These are phyloP conservation scores for Breviolum minutum DNA, from an alignment of 73 alveolate species.

Conservation along the genomic window DNA sequence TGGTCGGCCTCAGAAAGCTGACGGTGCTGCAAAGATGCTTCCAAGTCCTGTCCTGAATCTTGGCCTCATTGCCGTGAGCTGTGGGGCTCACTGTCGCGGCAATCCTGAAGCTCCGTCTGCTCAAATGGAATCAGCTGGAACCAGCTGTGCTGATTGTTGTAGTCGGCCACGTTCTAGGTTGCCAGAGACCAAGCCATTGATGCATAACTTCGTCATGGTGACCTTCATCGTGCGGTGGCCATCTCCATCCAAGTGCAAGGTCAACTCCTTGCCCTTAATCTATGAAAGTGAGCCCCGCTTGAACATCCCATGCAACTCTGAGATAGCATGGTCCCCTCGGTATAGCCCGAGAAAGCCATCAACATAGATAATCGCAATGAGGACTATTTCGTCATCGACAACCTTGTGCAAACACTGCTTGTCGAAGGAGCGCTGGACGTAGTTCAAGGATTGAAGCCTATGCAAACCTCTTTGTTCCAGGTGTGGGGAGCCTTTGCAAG, in stretches of 20 bases:
- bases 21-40: not conserved
- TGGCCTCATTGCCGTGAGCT: not conserved
- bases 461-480: not conserved
- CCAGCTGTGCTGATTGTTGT: not conserved
- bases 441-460: not conserved
- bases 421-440: not conserved
- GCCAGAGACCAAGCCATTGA: not conserved
- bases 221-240: not conserved
- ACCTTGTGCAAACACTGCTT: not conserved
- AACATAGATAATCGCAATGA: constrained; percentile 18
- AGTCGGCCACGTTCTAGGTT: not conserved
- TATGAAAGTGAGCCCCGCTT: not conserved
- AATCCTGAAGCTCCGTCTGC: not conserved
- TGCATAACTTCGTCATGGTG: not conserved
- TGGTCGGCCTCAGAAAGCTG: not conserved
- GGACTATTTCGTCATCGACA: not conserved
- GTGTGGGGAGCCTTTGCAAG: constrained; percentile 23
- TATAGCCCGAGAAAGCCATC: constrained; percentile 28
- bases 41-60: not conserved
- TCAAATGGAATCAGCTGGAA: not conserved
- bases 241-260: not conserved
- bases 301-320: not conserved
- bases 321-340: not conserved
- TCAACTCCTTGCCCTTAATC: constrained; percentile 49
- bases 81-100: not conserved